A percentile compares a stretch with the other conserved stretches of the same genome.
Conservation (phyloP, 441 rosid species). For the Arabidopsis lyrata region DNA sequence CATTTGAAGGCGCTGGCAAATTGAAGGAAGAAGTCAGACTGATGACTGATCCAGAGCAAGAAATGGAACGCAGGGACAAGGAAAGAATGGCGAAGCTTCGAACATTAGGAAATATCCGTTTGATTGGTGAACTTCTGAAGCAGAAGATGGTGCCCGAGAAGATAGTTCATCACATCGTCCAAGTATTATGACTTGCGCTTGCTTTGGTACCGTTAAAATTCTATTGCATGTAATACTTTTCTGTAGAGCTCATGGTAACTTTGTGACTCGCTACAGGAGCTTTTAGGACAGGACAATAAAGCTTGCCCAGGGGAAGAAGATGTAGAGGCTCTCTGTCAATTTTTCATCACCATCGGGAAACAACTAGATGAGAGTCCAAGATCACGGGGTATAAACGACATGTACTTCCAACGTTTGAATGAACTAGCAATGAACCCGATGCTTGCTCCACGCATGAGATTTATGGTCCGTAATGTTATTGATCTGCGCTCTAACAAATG, state of each 20-base stretch:
- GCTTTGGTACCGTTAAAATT: not conserved
- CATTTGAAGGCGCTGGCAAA: slow-evolving; percentile 87
- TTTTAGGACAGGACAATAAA: slow-evolving; percentile 67
- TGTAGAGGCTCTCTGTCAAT: slow-evolving; percentile 89
- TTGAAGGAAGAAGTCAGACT: slow-evolving; percentile 77
- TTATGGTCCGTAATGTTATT: slow-evolving; percentile 82
- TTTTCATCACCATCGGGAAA: slow-evolving; percentile 83
- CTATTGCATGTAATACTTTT: not conserved
- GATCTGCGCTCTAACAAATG: slow-evolving; percentile 80
- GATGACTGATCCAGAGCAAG: slow-evolving; percentile 80
- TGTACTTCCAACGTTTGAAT: slow-evolving; percentile 67
- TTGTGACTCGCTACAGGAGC: slow-evolving; percentile 61
- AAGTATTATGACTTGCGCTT: slow-evolving; percentile 48
- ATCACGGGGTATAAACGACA: slow-evolving; percentile 73
- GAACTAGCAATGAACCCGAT: slow-evolving; percentile 67
- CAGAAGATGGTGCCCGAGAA: slow-evolving; percentile 90
- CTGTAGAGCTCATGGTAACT: slow-evolving; percentile 29
- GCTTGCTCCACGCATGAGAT: slow-evolving; percentile 69
- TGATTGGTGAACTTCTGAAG: slow-evolving; percentile 95
- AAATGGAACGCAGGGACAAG: slow-evolving; percentile 80
- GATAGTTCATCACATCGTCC: slow-evolving; percentile 88
- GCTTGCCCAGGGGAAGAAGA: slow-evolving; percentile 84
- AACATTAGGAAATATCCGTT: slow-evolving; percentile 83
- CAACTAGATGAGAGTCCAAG: slow-evolving; percentile 78
- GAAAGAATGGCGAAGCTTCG: slow-evolving; percentile 80